Base-by-base conservation (phyloP, 164 flowering plant species). In the Dillenia suffruticosa region DNA sequence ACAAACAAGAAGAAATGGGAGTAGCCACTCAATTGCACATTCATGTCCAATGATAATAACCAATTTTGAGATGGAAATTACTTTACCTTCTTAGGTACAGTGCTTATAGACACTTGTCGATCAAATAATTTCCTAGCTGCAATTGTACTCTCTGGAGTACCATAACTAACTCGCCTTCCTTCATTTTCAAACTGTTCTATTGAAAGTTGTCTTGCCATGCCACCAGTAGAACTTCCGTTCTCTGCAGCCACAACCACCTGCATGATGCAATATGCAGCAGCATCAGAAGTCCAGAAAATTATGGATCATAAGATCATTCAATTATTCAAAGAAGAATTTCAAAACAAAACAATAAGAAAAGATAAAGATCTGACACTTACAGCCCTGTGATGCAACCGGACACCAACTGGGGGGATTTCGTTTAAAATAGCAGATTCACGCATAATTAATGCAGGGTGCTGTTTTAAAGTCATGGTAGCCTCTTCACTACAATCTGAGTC, bases 91-190 rank as follows among this genome's bases (percentile, higher is more conserved):
- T 95, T 95, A n/a, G 99, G 95, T 47, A 95, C 90, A 72, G 96
- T 95, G 60, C 83, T 92, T 62, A 95, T 86, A 44, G 99, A 95
- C 91, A 88, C 90, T 70, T 95, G 99, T 62, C 96, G 74, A 72
- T 95, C 99, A 61, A 95, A 76, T 58, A 92, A 74, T 74, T 90
- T 95, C 75, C 98, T 84, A 44, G 99, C 99, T 9, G 99, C 99
- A 64, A 86, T 84, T 64, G 99, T 92, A 83, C 75, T 88, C 70
- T 92, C 99, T 52, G 97, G 97, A 22, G 96, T 95, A 54, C 99
- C 99, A 81, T 95, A 95, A 69, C 99, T 82, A 62, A 92, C 99
- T 32, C 98, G 85, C 59, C 99, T 77, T 63, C 98, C 97, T 78
- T 87, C 92, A 77, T 82, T 87, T 73, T 87, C 92, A 79, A 87